A percentile compares a stretch with the other conserved stretches of the same genome.
These are phyloP conservation scores for Fraxinus cuspidata DNA, from an alignment of 257 asterid species.

Conservation along the genomic window DNA sequence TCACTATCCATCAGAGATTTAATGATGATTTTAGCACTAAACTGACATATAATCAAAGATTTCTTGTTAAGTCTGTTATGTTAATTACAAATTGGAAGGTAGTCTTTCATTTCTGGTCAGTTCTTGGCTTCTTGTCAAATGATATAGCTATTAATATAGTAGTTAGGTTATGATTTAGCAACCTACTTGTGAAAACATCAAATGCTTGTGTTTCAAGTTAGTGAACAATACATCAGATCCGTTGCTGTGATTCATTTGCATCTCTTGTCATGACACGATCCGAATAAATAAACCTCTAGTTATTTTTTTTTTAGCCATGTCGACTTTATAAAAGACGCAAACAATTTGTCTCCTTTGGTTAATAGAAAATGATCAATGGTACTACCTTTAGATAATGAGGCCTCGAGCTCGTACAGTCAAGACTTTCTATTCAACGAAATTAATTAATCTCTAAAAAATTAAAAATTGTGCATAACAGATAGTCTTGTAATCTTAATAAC, in stretches of 20 bases:
- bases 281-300: too few species aligned
- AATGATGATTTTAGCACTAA: slow-evolving; percentile 25
- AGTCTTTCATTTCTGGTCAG: slow-evolving; percentile 36
- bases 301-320: too few species aligned
- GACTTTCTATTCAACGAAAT: neutral
- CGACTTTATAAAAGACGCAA: too few species aligned
- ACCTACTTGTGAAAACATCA: slow-evolving; percentile 24
- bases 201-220: slow-evolving; percentile 41
- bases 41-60: neutral
- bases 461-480: neutral
- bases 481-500: neutral
- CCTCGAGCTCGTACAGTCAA: neutral
- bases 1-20: neutral
- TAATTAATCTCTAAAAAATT: too few species aligned
- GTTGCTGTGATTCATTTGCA: neutral
- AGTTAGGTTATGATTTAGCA: slow-evolving; percentile 40
- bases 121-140: slow-evolving; percentile 41
- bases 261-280: neutral
- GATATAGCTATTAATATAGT: slow-evolving; percentile 19
- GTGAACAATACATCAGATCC: neutral
- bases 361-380: neutral
- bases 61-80: slow-evolving; percentile 24
- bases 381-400: neutral
- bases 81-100: slow-evolving; percentile 33
- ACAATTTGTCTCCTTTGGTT: too few species aligned